Evolutionary conservation across 345 rosid genomes (phyloP), one percentile per base, ranked within the genome.

Genomic region (Eucalyptus victrix): DNA sequence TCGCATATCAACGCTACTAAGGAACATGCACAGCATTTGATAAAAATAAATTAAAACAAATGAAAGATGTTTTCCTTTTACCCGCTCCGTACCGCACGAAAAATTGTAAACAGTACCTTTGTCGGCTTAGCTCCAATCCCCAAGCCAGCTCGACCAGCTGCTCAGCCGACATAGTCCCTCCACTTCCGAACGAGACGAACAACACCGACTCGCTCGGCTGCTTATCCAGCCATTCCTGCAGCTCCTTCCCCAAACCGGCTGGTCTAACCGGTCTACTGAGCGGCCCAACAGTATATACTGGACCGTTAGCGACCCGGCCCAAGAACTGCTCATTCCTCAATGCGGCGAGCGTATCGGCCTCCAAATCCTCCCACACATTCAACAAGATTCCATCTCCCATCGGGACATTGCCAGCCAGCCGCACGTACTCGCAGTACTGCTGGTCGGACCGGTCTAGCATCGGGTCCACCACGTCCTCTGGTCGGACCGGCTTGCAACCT

Each of bases 161-260:
- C 81, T 94, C 92, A 2, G 83, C 14, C 10, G 98, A 91, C 58
- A 94, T 56, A 18, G 94, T 93, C 28, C 98, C 98, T n/a, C 98
- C 97, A 50, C 97, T 97, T 19, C 99, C 98, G 58, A 96, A 93
- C 17, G 95, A 95, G 45, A 97, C 94, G 44, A 89, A 95, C 81
- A 96, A 26, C 26, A 95, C 98, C 14, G 97, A 97, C 51, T 89
- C 91, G 2, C 60, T 58, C 3, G 90, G 92, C 85, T 96, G 96
- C 86, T 87, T 89, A 67, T 92, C 95, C 50, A 97, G 86, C 98
- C 99, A 97, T n/a, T 91, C 89, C 8, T 89, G 86, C 49, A 91
- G 28, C 26, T 81, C 50, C 40, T 47, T 47, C 4, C 56, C 42
- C 8, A 88, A 72, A 44, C 13, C 88, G 1, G 58, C 11, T 10